A percentile compares a stretch with the other conserved stretches of the same genome.
These are phyloP conservation scores for Starmerella bacillaris DNA, from an alignment of 805 yeast species.

Conservation along the genomic window DNA sequence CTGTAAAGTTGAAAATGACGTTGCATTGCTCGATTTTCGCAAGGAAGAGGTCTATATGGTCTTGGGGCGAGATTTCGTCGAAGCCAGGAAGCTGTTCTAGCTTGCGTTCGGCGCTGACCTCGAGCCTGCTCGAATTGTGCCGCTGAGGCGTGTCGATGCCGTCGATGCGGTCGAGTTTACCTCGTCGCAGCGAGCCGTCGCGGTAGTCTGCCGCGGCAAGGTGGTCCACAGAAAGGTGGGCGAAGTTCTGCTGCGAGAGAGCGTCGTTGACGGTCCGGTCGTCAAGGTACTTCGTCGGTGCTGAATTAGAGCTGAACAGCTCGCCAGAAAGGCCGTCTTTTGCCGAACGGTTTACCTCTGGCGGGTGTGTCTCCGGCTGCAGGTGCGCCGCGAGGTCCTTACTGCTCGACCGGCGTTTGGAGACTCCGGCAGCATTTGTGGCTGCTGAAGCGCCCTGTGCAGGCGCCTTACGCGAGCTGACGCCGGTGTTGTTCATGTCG, in stretches of 20 bases:
- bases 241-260: neutral
- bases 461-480: slow-evolving; percentile 13
- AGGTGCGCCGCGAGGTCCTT: slow-evolving; percentile 6
- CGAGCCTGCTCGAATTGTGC: slow-evolving; percentile 82
- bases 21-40: slow-evolving; percentile 89
- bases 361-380: slow-evolving; percentile 5
- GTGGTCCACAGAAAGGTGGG: neutral
- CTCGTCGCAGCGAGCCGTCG: slow-evolving; percentile 7
- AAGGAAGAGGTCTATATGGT: slow-evolving; percentile 59
- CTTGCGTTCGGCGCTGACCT: slow-evolving; percentile 48
- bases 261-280: neutral
- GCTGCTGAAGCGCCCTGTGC: slow-evolving; percentile 1
- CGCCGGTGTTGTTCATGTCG: slow-evolving; percentile 18
- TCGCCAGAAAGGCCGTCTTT: neutral
- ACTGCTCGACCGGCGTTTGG: neutral
- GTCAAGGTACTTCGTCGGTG: neutral
- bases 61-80: slow-evolving; percentile 73
- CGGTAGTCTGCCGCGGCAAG: neutral
- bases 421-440: neutral
- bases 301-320: neutral
- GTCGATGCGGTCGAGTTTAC: slow-evolving; percentile 44
- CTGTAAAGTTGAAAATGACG: slow-evolving; percentile 81
- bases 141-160: slow-evolving; percentile 72
- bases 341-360: neutral
- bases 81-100: slow-evolving; percentile 66